Conservation (phyloP, 1,284 basidiomycete species). For the Ganoderma lingzhi region DNA sequence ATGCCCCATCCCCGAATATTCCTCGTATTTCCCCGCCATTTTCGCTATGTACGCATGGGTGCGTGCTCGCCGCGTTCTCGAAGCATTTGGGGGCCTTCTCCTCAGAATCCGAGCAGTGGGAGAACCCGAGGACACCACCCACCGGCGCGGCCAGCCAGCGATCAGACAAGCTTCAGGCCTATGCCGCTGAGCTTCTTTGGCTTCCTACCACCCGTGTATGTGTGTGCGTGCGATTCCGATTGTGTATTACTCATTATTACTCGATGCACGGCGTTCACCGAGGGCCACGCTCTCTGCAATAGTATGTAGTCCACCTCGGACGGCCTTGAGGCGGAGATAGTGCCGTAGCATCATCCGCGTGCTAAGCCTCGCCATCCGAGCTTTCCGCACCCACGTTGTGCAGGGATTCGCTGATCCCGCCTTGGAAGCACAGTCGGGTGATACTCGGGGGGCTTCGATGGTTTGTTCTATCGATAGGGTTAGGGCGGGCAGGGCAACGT, state of each 20-base stretch:
- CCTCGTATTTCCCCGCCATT: not conserved
- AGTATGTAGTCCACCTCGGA: not conserved
- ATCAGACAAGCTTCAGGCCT: slow-evolving; percentile 23
- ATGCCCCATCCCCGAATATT: not conserved
- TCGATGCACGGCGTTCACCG: slow-evolving; percentile 2
- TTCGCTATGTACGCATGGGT: not conserved
- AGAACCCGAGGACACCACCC: not conserved
- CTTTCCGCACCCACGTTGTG: not conserved
- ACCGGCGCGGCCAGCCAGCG: not conserved
- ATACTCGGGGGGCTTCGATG: slow-evolving; percentile 13
- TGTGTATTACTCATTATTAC: not conserved
- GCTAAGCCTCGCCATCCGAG: slow-evolving; percentile 1
- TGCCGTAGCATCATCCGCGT: slow-evolving; percentile 16
- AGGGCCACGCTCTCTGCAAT: not conserved
- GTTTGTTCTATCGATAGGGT: slow-evolving; percentile 18
- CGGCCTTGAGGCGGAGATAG: slow-evolving; percentile 31
- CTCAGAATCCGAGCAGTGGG: not conserved
- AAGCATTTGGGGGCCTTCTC: not conserved
- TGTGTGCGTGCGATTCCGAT: not conserved
- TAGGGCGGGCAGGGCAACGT: slow-evolving; percentile 7
- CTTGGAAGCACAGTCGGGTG: slow-evolving; percentile 11
- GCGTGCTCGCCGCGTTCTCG: slow-evolving; percentile 1
- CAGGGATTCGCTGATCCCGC: slow-evolving; percentile 4
- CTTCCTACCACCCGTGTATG: slow-evolving; percentile 3
- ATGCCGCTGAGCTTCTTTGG: slow-evolving; percentile 7